Conservation (phyloP, 805 yeast genomes). For the Lipomyces kockii region DNA sequence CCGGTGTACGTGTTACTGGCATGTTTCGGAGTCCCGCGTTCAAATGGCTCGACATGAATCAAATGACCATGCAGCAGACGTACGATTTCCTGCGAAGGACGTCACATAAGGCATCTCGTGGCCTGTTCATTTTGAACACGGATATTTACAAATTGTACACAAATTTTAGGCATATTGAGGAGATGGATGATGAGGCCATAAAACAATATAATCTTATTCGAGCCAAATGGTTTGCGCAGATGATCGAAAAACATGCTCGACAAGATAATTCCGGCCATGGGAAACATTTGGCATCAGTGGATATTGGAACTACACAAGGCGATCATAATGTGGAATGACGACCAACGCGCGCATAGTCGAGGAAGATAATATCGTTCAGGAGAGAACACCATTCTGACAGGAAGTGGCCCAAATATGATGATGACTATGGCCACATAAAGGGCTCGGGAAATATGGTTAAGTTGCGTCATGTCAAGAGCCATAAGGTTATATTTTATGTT, state of each 20-base stretch:
- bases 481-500: too few species aligned
- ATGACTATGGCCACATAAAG: neutral
- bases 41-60: neutral
- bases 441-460: neutral
- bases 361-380: neutral
- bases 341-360: neutral
- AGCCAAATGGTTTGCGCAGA: neutral
- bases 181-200: neutral
- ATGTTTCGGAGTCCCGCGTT: neutral
- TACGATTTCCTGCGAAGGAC: neutral
- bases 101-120: neutral
- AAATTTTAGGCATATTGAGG: neutral
- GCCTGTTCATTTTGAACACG: neutral
- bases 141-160: neutral
- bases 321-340: neutral
- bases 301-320: neutral
- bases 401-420: neutral
- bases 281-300: neutral
- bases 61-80: neutral
- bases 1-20: slow-evolving; percentile 1
- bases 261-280: neutral
- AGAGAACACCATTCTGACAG: neutral
- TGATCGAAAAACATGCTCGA: neutral
- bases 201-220: slow-evolving; percentile 1
- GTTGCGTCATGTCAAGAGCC: too few species aligned